Conservation (phyloP, 78 protist genomes). For the Dictyostelium citrinum region DNA sequence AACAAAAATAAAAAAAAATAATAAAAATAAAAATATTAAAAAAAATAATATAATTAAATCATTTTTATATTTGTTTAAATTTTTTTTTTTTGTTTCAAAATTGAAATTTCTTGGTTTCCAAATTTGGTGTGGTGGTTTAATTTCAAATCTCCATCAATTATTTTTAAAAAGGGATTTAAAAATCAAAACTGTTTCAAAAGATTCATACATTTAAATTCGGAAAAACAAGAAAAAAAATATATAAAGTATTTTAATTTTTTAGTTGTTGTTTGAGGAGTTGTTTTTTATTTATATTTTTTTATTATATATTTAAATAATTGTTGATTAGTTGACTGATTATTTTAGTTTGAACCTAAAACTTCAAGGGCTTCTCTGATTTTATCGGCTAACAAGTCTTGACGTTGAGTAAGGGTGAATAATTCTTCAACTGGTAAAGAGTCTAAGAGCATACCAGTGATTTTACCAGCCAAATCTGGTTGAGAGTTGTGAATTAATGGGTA, state of each 20-base stretch:
- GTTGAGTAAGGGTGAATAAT: constrained; percentile 62
- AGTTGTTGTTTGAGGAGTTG: background rate
- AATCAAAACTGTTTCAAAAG: too few relatives aligned
- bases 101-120: too few relatives aligned
- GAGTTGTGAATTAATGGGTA: constrained; percentile 79
- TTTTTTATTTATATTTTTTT: background rate
- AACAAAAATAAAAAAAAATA: background rate
- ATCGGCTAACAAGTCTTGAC: constrained; percentile 43
- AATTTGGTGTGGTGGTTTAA: too few relatives aligned
- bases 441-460: constrained; percentile 89
- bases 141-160: too few relatives aligned
- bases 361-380: constrained; percentile 84
- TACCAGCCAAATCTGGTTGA: constrained; percentile 83
- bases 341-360: constrained; percentile 37
- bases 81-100: too few relatives aligned
- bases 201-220: too few relatives aligned
- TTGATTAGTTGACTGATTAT: too few relatives aligned
- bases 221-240: too few relatives aligned
- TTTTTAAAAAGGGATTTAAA: too few relatives aligned
- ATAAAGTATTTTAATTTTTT: too few relatives aligned
- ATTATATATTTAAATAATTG: background rate
- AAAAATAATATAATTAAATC: too few relatives aligned
- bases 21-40: background rate
- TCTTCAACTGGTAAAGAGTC: constrained; percentile 78
- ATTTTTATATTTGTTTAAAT: too few relatives aligned